Evolutionary conservation across 306 rosid genomes (phyloP), one percentile per base, ranked within the genome.

Genomic region (Quercus agrifolia): DNA sequence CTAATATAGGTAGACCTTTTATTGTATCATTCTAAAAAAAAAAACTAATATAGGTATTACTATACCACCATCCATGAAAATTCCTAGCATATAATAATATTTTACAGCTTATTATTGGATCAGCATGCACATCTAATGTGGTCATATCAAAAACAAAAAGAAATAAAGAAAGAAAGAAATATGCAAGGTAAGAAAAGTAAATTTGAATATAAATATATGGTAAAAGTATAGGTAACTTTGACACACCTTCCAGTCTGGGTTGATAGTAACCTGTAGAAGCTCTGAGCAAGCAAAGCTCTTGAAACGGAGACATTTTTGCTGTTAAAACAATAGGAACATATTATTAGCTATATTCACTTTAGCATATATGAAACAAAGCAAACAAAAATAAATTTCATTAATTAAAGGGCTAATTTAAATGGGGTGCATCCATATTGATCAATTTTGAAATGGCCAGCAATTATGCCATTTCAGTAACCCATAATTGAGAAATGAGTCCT

Each of bases 261-360:
- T 51, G 91, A 89, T 74, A 81, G 80, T 15, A 78, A 77, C 77
- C 91, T 86, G 79, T 58, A 73, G 89, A 89, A 90, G 76, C 83
- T 86, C 54, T 69, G 88, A 57, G 83, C 74, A 77, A 85, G 61
- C 79, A 76, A 71, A 85, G 70, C 80, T 84, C 85, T 80, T 69
- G 89, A 78, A 69, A 58, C 28, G 62, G 77, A 55, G 74, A 77
- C 73, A 2, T 77, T 74, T 81, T 67, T 76, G 52, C 91, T 84
- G 83, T 71, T 85, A 77, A 38, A 21, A 83, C 56, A 83, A 70
- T 73, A 83, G 73, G 67, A 77, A 76, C 70, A 33, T 15, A 61
- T 82, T 68, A 62, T 5, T 3, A 83, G 83, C 71, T 46, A 25
- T 1, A 68, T 67, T 35, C 55, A 14, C 23, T 72, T 77, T 31